Percentiles rank a stretch among this genome's conserved stretches.
These are phyloP conservation scores for Arabidopsis suecica DNA, from an alignment of 345 rosid species.

Conservation along the genomic window DNA sequence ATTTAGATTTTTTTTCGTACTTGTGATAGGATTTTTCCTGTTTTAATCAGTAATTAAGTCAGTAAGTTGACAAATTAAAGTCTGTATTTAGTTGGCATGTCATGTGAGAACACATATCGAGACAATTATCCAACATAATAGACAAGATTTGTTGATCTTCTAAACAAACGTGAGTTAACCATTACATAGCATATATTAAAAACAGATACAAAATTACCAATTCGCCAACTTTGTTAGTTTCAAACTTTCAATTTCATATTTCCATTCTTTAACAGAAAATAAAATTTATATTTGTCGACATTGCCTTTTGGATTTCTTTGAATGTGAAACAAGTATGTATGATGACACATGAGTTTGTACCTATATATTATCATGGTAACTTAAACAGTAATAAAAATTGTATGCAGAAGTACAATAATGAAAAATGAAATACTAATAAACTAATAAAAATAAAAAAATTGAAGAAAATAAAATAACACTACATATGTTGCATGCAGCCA, in stretches of 20 bases:
- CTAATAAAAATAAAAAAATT: conserved; percentile 5
- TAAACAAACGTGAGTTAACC: conserved; percentile 17
- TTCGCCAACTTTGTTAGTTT: conserved; percentile 4
- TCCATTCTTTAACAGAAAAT: conserved; percentile 8
- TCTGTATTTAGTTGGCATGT: conserved; percentile 41
- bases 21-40: conserved; percentile 12
- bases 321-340: conserved; percentile 43
- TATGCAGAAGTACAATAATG: conserved; percentile 25
- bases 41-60: conserved; percentile 28
- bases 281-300: neutral
- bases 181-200: neutral
- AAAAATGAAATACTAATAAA: conserved; percentile 2
- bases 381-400: conserved; percentile 33
- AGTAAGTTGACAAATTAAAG: conserved; percentile 38
- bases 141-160: neutral
- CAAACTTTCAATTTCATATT: neutral
- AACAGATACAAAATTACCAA: neutral
- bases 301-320: conserved; percentile 37
- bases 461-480: conserved; percentile 2
- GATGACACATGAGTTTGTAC: conserved; percentile 26
- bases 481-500: conserved; percentile 44
- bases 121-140: conserved; percentile 23
- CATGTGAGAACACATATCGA: conserved; percentile 39
- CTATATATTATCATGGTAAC: conserved; percentile 38
- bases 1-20: neutral